Conservation (phyloP, 2,329 filamentous ascomycete genomes). For the Penicillium sp. region DNA sequence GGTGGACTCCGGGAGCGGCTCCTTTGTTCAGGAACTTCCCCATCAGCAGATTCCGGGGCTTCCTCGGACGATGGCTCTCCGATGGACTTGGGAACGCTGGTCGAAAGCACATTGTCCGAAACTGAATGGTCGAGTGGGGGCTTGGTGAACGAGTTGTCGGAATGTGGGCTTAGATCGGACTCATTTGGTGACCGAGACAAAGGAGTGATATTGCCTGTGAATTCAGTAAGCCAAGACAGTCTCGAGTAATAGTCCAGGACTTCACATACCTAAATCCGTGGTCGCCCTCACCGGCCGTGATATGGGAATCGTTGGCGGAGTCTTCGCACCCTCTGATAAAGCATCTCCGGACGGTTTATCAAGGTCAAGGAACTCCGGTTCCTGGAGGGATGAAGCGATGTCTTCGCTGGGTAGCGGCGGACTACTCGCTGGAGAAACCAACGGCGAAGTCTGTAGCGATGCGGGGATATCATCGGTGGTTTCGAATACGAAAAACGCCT, state of each 20-base stretch:
- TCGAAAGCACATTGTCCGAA: slow-evolving; percentile 55
- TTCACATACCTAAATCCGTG: slow-evolving; percentile 46
- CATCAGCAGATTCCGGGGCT: slow-evolving; percentile 11
- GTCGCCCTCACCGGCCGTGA: slow-evolving; percentile 38
- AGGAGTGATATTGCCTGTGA: slow-evolving; percentile 39
- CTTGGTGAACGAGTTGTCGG: slow-evolving; percentile 32
- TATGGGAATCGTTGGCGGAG: slow-evolving; percentile 26
- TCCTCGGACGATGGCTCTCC: slow-evolving; percentile 7
- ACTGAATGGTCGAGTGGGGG: slow-evolving; percentile 49
- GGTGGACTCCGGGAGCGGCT: slow-evolving; percentile 72
- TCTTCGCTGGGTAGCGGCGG: slow-evolving; percentile 52
- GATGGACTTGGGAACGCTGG: slow-evolving; percentile 33
- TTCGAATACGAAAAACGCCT: slow-evolving; percentile 98
- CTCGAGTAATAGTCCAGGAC: neutral
- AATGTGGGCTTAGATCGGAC: slow-evolving; percentile 25
- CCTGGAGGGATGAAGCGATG: slow-evolving; percentile 41
- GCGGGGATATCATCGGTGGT: slow-evolving; percentile 90
- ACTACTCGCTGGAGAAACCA: slow-evolving; percentile 85
- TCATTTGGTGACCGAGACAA: slow-evolving; percentile 41
- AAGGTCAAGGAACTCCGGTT: slow-evolving; percentile 53
- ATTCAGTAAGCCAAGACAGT: neutral
- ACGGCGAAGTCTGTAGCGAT: slow-evolving; percentile 87
- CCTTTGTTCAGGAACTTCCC: slow-evolving; percentile 17
- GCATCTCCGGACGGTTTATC: slow-evolving; percentile 25
- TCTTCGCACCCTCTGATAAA: slow-evolving; percentile 25